A percentile compares a stretch with the other conserved stretches of the same genome.
These are phyloP conservation scores for Triglochin maritima DNA, from an alignment of 106 monocot genomes.

Conservation along the genomic window DNA sequence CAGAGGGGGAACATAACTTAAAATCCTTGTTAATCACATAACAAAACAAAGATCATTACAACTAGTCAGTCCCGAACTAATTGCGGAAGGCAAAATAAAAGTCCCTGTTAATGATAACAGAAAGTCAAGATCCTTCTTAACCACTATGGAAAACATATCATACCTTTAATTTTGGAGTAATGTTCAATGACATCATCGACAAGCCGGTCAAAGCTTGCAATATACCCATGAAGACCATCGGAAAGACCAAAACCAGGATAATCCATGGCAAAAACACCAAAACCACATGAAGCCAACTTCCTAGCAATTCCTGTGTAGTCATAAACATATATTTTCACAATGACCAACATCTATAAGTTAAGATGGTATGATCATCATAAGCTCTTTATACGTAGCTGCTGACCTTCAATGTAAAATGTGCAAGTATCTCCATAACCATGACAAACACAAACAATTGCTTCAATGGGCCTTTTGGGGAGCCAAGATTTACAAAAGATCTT, in stretches of 20 bases:
- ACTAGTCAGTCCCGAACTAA: no score
- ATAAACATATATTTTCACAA: background rate
- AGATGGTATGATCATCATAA: background rate
- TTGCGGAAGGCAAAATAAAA: no score
- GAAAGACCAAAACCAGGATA: conserved; percentile 96
- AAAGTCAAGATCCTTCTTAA: no score
- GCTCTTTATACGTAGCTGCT: background rate
- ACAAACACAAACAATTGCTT: conserved; percentile 83
- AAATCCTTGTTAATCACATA: no score
- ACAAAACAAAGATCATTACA: no score
- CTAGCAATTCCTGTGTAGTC: conserved; percentile 57
- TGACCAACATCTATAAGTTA: background rate
- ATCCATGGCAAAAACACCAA: conserved; percentile 95
- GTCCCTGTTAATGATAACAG: no score
- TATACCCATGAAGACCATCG: conserved; percentile 93
- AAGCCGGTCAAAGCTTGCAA: conserved; percentile 68
- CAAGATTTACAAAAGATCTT: conserved; percentile 83
- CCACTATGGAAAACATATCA: background rate
- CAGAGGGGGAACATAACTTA: no score
- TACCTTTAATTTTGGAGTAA: conserved; percentile 85
- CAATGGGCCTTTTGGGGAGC: conserved; percentile 45
- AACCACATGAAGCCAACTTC: conserved; percentile 77
- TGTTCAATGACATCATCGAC: conserved; percentile 78
- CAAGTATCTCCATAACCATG: conserved; percentile 98
- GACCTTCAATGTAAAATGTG: conserved; percentile 98